Base-by-base conservation (phyloP, 1,284 basidiomycete species). In the Pterulicium gracile region DNA sequence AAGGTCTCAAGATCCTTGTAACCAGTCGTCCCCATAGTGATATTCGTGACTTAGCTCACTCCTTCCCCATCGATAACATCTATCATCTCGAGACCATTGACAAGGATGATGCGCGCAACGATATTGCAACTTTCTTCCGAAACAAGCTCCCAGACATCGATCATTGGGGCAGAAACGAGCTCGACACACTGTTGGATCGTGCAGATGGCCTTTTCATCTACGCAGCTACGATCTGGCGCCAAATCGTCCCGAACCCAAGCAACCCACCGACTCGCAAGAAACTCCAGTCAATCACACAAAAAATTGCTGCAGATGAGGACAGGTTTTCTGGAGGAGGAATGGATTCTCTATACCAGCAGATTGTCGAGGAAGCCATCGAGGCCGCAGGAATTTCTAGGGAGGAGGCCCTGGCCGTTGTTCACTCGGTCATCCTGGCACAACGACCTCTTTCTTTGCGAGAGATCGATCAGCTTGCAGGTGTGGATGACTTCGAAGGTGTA, bases 141-240 rank as follows among this genome's bases (percentile, higher is more conserved):
- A n/a, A n/a, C n/a, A n/a, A n/a, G n/a, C n/a, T 15, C 7, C 7
- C 7, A 7, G 18, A 41, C 10, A 41, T 41, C 39, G 27, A 7
- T n/a, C 7, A 7, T 10, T 10, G 10, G n/a, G 27, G n/a, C 27
- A 41, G 39, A 7, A n/a, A n/a, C n/a, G n/a, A n/a, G n/a, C n/a
- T 41, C 7, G 19, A 41, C n/a, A 20, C 13, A 7, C 18, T 41
- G n/a, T 7, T 41, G 7, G 18, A 7, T 41, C 39, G 39, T 15
- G 39, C 39, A n/a, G 18, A 41, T 20, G 39, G 39, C 7, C 39
- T 41, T 7, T 41, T 41, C 39, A 41, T 41, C 18, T 41, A 41
- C 18, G 39, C 39, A 20, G 10, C 39, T 7, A 41, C 39, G 7
- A 10, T 41, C 10, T 7, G 7, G 10, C 13, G 19, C n/a, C n/a